Conservation (phyloP, 805 yeast species). For the Nakazawaea pomicola region DNA sequence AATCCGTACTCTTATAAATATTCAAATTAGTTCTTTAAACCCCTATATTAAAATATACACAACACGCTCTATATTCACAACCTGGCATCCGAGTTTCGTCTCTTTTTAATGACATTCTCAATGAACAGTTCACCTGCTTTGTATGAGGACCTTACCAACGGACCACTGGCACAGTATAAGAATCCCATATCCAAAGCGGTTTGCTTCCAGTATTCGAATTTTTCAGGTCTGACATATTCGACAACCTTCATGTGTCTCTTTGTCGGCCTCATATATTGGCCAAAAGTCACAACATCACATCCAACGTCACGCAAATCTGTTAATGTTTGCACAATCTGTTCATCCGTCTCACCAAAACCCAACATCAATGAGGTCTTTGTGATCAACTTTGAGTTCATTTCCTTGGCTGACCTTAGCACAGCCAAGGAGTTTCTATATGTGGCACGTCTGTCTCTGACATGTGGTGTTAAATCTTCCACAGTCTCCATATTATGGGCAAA, state of each 20-base stretch:
- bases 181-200: slow-evolving; percentile 86
- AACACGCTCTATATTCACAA: slow-evolving; percentile 1
- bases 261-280: slow-evolving; percentile 99
- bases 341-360: slow-evolving; percentile 95
- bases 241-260: slow-evolving; percentile 98
- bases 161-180: slow-evolving; percentile 95
- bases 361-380: slow-evolving; percentile 96
- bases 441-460: slow-evolving; percentile 94
- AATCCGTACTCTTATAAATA: no score
- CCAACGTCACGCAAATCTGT: slow-evolving; percentile 66
- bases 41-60: no score
- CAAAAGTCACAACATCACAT: slow-evolving; percentile 96
- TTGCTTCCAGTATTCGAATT: slow-evolving; percentile 89
- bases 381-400: slow-evolving; percentile 63
- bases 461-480: slow-evolving; percentile 91
- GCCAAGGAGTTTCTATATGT: slow-evolving; percentile 83
- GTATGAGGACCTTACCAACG: slow-evolving; percentile 91
- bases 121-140: slow-evolving; percentile 98
- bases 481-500: slow-evolving; percentile 97
- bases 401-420: slow-evolving; percentile 78
- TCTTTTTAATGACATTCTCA: slow-evolving; percentile 83
- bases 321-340: slow-evolving; percentile 73
- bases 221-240: slow-evolving; percentile 90
- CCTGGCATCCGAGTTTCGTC: slow-evolving; percentile 28
- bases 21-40: no score